A percentile compares a stretch with the other conserved stretches of the same genome.
Conservation (phyloP, 805 yeast species). For the Peterozyma xylosa region DNA sequence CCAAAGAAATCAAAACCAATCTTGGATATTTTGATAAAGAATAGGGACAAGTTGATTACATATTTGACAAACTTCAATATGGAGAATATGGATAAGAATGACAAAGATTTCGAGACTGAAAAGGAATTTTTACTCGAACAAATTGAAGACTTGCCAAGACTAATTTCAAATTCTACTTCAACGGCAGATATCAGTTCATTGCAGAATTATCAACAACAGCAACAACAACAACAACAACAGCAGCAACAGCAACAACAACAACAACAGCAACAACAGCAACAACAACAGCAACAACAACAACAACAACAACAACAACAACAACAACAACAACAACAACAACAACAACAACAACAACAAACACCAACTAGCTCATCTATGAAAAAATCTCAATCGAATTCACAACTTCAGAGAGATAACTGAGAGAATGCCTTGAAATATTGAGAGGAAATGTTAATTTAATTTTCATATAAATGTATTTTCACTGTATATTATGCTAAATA, state of each 20-base stretch:
- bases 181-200: neutral
- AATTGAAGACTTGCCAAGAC: constrained; percentile 64
- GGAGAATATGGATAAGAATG: constrained; percentile 51
- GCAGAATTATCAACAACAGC: neutral
- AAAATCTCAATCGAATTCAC: too few relatives aligned
- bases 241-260: constrained; percentile 3
- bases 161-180: constrained; percentile 16
- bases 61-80: constrained; percentile 24
- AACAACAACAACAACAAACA: neutral
- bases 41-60: constrained; percentile 39
- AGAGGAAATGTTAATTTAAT: too few relatives aligned
- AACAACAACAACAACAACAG: constrained; percentile 1
- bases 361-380: neutral
- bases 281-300: neutral
- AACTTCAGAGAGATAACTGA: too few relatives aligned
- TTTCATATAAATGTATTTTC: too few relatives aligned
- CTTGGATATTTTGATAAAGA: constrained; percentile 74
- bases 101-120: constrained; percentile 65
- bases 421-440: too few relatives aligned
- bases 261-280: constrained; percentile 1
- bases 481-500: too few relatives aligned
- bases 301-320: neutral
- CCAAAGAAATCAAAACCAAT: constrained; percentile 82
- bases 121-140: constrained; percentile 72
- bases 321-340: neutral